These are phyloP conservation scores for Pseudofabraea citricarpa DNA, from an alignment of 2,329 filamentous ascomycete species.

Conservation along the genomic window DNA sequence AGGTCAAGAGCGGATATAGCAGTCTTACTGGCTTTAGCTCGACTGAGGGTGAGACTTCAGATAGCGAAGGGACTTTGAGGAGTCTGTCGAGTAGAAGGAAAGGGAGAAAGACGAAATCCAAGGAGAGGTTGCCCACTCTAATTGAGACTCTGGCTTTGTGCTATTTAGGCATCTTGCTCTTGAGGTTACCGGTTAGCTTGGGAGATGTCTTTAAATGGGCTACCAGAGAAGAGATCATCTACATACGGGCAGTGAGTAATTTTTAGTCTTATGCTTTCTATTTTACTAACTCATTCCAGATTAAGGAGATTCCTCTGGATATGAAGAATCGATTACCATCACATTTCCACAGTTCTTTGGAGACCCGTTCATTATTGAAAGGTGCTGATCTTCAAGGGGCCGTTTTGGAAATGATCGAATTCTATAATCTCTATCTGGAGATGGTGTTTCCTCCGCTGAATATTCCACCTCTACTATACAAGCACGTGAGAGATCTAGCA, in stretches of 20 bases:
- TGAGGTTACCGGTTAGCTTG: slow-evolving; percentile 71
- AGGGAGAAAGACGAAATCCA: slow-evolving; percentile 15
- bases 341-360: slow-evolving; percentile 54
- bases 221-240: slow-evolving; percentile 63
- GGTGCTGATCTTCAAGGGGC: slow-evolving; percentile 59
- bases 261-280: background rate
- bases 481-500: slow-evolving; percentile 65
- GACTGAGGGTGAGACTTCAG: slow-evolving; percentile 31
- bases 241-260: slow-evolving; percentile 56
- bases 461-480: slow-evolving; percentile 59
- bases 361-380: slow-evolving; percentile 41
- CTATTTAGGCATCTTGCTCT: slow-evolving; percentile 71
- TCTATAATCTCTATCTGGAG: slow-evolving; percentile 63
- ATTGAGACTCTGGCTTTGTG: slow-evolving; percentile 73
- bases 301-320: slow-evolving; percentile 53
- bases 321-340: slow-evolving; percentile 63
- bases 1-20: slow-evolving; percentile 24
- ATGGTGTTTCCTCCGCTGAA: slow-evolving; percentile 73
- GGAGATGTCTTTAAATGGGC: slow-evolving; percentile 70
- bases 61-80: slow-evolving; percentile 29
- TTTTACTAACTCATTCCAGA: slow-evolving; percentile 29
- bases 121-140: slow-evolving; percentile 52
- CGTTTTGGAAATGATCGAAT: slow-evolving; percentile 55
- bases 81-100: slow-evolving; percentile 43
- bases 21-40: slow-evolving; percentile 18